phyloP scores from a whole-genome alignment of 768 basidiomycete species.

The Pleurotus giganteus region DNA sequence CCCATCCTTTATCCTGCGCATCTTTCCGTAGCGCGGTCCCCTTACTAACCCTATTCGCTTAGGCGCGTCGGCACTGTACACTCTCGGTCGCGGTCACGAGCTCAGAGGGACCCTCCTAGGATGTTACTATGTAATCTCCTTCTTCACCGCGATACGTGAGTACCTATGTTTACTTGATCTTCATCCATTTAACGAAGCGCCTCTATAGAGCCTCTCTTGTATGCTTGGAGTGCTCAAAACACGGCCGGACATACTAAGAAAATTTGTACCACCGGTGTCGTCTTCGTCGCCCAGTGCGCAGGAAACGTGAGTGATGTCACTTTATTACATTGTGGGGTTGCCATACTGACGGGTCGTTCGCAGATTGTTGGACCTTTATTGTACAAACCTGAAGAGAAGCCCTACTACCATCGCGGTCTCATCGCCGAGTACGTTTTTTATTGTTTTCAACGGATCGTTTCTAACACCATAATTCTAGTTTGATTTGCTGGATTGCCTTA shows the following conservation, averaged over 20 bases:
- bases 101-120: slow-evolving; percentile 29
- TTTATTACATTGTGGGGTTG: no score
- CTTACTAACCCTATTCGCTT: no score
- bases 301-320: slow-evolving; percentile 32
- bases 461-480: slow-evolving; percentile 19
- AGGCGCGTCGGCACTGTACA: slow-evolving; percentile 27
- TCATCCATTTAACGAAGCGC: no score
- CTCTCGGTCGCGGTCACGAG: slow-evolving; percentile 29
- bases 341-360: no score
- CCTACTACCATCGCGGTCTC: slow-evolving; percentile 38
- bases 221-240: slow-evolving; percentile 39
- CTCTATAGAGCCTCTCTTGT: slow-evolving; percentile 34
- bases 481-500: slow-evolving; percentile 38
- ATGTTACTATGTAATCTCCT: slow-evolving; percentile 39
- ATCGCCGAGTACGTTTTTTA: slow-evolving; percentile 28
- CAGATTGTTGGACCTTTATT: slow-evolving; percentile 37
- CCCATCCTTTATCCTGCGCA: background rate
- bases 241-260: slow-evolving; percentile 44
- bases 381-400: slow-evolving; percentile 34
- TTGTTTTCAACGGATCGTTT: background rate
- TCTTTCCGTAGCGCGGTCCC: no score
- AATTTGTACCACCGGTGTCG: slow-evolving; percentile 36
- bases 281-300: slow-evolving; percentile 43
- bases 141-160: slow-evolving; percentile 34
- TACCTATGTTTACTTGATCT: background rate